These are phyloP conservation scores for Talaromyces stipitatus DNA, from an alignment of 495 filamentous ascomycete genomes.

Conservation along the genomic window DNA sequence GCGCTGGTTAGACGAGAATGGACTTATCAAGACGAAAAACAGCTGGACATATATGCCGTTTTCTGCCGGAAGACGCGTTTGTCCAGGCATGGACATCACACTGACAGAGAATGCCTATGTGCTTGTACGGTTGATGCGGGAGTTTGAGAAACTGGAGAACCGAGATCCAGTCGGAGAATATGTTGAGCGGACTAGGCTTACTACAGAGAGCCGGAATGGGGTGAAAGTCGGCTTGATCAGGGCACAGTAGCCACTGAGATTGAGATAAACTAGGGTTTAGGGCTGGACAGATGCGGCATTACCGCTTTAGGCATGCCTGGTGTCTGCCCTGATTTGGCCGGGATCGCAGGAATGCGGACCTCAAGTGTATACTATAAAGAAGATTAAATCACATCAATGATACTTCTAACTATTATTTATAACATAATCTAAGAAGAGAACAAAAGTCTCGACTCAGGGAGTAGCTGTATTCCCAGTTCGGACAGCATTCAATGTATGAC, in stretches of 20 bases:
- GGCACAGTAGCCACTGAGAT: no score
- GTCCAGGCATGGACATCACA: conserved; percentile 19
- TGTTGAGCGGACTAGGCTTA: neutral
- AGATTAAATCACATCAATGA: no score
- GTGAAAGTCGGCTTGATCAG: no score
- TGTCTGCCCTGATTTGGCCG: neutral
- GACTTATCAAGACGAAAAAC: neutral
- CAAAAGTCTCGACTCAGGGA: neutral
- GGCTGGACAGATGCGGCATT: neutral
- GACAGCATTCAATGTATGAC: neutral
- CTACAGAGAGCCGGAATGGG: neutral
- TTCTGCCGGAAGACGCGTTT: conserved; percentile 53
- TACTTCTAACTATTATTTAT: no score
- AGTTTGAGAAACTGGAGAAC: conserved; percentile 4
- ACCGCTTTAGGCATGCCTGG: neutral
- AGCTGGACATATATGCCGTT: conserved; percentile 46
- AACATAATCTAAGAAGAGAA: neutral
- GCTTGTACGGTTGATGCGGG: neutral
- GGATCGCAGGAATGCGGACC: no score
- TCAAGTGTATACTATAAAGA: no score
- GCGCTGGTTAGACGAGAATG: conserved; percentile 40
- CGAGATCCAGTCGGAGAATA: neutral
- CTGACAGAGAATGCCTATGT: conserved; percentile 6
- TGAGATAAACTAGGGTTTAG: no score
- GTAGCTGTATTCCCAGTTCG: neutral